Evolutionary conservation across 768 basidiomycete genomes (phyloP).

Genomic region (Hypholoma sublateritium): DNA sequence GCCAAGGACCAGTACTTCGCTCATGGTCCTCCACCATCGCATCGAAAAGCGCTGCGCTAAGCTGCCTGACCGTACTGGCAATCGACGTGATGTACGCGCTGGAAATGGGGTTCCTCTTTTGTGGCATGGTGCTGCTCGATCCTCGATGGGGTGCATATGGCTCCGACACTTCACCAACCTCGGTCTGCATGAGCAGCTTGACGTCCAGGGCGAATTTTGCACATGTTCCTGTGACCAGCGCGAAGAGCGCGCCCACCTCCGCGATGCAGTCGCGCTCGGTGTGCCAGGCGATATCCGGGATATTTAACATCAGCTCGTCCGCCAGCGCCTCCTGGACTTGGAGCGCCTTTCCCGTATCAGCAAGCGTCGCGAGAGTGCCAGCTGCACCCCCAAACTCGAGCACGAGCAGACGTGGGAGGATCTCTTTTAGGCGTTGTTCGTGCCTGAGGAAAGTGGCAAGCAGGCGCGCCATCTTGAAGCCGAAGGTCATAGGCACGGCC

Average conservation of each 20-base stretch:
- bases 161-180: constrained; percentile 44
- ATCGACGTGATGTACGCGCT: constrained; percentile 45
- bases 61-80: constrained; percentile 38
- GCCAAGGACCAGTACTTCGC: constrained; percentile 48
- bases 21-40: constrained; percentile 51
- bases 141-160: constrained; percentile 43
- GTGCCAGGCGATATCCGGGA: constrained; percentile 37
- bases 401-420: constrained; percentile 36
- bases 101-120: constrained; percentile 48
- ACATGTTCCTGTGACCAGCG: constrained; percentile 43
- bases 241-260: constrained; percentile 43
- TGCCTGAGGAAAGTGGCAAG: constrained; percentile 43
- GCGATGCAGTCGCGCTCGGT: constrained; percentile 45
- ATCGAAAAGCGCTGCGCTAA: constrained; percentile 39
- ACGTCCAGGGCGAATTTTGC: constrained; percentile 45
- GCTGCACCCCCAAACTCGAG: constrained; percentile 47
- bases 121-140: constrained; percentile 50
- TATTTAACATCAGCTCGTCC: constrained; percentile 23
- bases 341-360: constrained; percentile 35
- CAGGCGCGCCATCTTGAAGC: constrained; percentile 46
- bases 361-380: constrained; percentile 44
- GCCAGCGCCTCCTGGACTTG: constrained; percentile 30
- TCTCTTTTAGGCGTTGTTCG: constrained; percentile 33
- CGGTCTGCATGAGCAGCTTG: constrained; percentile 48
- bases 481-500: constrained; percentile 47